A percentile compares a stretch with the other conserved stretches of the same genome.
Conservation (phyloP, 2,329 filamentous ascomycete genomes). For the Myriosclerotinia duriaeana region DNA sequence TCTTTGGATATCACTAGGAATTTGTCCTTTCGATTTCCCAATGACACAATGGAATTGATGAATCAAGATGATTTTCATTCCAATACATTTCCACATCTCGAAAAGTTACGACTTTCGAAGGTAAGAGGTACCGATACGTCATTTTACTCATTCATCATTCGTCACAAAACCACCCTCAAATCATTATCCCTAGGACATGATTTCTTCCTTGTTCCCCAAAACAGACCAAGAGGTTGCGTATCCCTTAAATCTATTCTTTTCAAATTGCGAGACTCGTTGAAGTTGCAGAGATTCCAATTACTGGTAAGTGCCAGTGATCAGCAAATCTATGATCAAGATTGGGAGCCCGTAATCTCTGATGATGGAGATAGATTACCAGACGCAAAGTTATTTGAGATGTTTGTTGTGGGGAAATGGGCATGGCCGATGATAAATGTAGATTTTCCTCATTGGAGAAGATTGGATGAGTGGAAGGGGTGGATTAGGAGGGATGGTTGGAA, state of each 20-base stretch:
- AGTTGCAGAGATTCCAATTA: slow-evolving; percentile 22
- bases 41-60: not conserved
- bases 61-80: slow-evolving; percentile 7
- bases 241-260: slow-evolving; percentile 7
- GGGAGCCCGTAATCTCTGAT: not conserved
- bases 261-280: not conserved
- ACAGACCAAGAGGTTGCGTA: slow-evolving; percentile 4
- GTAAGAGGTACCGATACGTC: not conserved
- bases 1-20: slow-evolving; percentile 6
- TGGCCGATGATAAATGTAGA: no score
- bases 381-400: slow-evolving; percentile 15
- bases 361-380: not conserved
- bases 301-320: slow-evolving; percentile 16
- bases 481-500: no score
- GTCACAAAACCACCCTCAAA: no score
- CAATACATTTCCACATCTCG: slow-evolving; percentile 11
- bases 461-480: no score
- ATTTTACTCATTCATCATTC: slow-evolving; percentile 11
- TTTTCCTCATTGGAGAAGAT: no score
- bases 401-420: no score
- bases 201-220: not conserved
- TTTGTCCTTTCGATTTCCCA: slow-evolving; percentile 15
- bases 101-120: slow-evolving; percentile 10
- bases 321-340: slow-evolving; percentile 9
- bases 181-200: no score